Percentiles rank a stretch among this genome's conserved stretches.
phyloP scores from a whole-genome alignment of 768 basidiomycete species.

The Termitomyces sp. region DNA sequence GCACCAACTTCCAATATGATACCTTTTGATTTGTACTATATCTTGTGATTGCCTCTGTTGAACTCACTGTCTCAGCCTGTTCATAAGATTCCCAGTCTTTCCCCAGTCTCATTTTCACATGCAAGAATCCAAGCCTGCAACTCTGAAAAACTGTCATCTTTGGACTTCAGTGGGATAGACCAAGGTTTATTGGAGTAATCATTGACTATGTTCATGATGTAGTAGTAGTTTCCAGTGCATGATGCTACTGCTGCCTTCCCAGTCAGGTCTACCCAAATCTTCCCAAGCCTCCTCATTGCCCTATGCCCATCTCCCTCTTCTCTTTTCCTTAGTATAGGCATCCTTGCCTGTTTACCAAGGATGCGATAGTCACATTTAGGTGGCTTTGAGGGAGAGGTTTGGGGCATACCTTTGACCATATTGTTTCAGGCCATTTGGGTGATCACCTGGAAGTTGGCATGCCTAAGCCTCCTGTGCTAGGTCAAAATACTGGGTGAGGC shows the following conservation, averaged over 20 bases:
- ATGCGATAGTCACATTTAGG: no score
- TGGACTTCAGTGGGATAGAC: neutral
- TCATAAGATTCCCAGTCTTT: constrained; percentile 10
- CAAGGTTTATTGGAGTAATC: neutral
- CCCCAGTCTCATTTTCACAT: constrained; percentile 19
- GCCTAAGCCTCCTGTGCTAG: neutral
- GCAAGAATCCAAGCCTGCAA: constrained; percentile 25
- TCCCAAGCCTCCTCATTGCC: no score
- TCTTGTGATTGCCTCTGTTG: neutral
- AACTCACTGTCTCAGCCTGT: neutral
- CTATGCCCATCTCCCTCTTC: neutral
- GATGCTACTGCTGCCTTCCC: neutral
- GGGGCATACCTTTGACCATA: no score
- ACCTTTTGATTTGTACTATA: constrained; percentile 4
- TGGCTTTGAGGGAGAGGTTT: no score
- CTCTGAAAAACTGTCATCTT: constrained; percentile 7
- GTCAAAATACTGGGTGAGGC: neutral
- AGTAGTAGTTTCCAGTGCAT: neutral
- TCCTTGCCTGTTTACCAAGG: neutral
- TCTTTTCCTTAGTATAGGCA: neutral
- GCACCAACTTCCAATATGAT: neutral
- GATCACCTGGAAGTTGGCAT: neutral
- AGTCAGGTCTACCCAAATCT: neutral
- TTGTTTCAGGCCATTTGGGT: neutral
- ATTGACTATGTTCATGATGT: neutral